A percentile compares a stretch with the other conserved stretches of the same genome.
Conservation (phyloP, 2,329 filamentous ascomycete species). For the Alternaria sp. region DNA sequence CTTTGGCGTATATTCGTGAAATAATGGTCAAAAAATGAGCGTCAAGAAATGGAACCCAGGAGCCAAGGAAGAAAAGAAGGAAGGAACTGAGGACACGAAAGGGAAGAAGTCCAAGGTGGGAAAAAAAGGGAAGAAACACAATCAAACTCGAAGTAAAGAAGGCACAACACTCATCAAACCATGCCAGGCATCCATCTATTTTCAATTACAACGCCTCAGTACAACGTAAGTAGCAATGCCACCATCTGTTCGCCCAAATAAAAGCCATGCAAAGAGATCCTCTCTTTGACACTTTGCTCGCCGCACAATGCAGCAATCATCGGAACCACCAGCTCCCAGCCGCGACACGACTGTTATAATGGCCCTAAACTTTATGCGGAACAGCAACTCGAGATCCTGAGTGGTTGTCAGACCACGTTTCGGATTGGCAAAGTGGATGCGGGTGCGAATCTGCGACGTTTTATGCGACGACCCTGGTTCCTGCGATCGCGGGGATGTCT, state of each 20-base stretch:
- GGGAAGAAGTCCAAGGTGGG: background rate
- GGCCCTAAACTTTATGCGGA: background rate
- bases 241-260: background rate
- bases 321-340: background rate
- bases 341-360: background rate
- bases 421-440: conserved; percentile 16
- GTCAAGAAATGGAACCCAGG: background rate
- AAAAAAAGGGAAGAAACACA: background rate
- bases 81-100: background rate
- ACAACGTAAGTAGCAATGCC: background rate
- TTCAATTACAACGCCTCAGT: background rate
- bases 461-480: conserved; percentile 7
- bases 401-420: conserved; percentile 15
- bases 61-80: background rate
- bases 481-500: background rate
- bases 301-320: background rate
- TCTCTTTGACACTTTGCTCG: background rate
- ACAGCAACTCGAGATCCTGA: background rate
- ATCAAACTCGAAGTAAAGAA: background rate
- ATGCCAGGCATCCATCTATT: background rate
- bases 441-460: conserved; percentile 9
- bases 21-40: background rate
- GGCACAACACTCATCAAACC: too few relatives aligned
- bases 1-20: background rate
- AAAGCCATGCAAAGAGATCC: too few relatives aligned